Evolutionary conservation across 2,329 filamentous ascomycete genomes (phyloP).

Genomic region (Aspergillus alliaceus): DNA sequence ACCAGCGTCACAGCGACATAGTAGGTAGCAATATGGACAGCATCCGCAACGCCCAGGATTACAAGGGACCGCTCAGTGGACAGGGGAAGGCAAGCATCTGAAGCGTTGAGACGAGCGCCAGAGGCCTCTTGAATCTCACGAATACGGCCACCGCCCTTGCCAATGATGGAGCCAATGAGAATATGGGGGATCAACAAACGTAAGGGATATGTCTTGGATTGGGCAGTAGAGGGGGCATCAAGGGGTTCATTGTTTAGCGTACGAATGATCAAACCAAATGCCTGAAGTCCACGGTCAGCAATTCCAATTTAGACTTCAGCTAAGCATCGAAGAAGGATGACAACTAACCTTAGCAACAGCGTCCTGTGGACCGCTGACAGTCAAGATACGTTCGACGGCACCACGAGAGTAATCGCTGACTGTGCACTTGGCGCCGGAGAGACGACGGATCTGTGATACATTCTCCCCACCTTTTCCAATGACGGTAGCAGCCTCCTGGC

Average conservation of each 20-base stretch:
- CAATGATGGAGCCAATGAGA: constrained; percentile 97
- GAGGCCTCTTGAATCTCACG: constrained; percentile 98
- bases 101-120: constrained; percentile 92
- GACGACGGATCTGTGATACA: constrained; percentile 90
- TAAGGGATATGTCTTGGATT: constrained; percentile 96
- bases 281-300: constrained; percentile 54
- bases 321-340: constrained; percentile 18
- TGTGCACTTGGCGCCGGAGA: constrained; percentile 97
- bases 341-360: constrained; percentile 84
- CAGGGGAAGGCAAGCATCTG: constrained; percentile 87
- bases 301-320: not conserved
- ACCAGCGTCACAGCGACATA: constrained; percentile 98
- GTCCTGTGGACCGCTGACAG: constrained; percentile 93
- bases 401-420: constrained; percentile 98
- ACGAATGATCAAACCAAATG: constrained; percentile 96
- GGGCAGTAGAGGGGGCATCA: constrained; percentile 80
- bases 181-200: constrained; percentile 95
- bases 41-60: constrained; percentile 95
- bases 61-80: constrained; percentile 98
- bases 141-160: constrained; percentile 92
- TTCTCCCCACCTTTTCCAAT: constrained; percentile 99
- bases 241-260: constrained; percentile 97
- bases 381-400: constrained; percentile 94
- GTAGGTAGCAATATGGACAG: constrained; percentile 97
- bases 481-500: constrained; percentile 93